Percentiles rank a stretch among this genome's conserved stretches.
Conservation (phyloP, 371 early-diverging fungal species). For the Choanephora cucurbitarum region DNA sequence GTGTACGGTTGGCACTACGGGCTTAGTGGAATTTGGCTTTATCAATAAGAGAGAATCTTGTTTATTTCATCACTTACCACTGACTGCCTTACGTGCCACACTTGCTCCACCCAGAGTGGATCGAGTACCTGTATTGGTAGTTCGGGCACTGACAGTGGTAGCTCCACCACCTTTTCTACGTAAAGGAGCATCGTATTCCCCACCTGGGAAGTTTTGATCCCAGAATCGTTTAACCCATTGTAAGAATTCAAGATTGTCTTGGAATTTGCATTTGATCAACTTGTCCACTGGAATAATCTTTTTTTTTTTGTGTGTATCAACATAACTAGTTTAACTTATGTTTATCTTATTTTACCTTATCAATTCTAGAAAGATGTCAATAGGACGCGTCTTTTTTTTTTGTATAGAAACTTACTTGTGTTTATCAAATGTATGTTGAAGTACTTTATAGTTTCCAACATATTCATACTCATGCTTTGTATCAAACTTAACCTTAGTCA, state of each 20-base stretch:
- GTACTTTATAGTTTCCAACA: constrained; percentile 86
- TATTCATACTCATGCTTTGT: constrained; percentile 94
- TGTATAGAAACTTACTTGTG: constrained; percentile 77
- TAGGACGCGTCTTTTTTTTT: too few species aligned
- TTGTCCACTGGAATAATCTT: constrained; percentile 83
- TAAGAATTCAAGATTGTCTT: constrained; percentile 95
- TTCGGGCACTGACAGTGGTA: constrained; percentile 6
- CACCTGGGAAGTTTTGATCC: constrained; percentile 83
- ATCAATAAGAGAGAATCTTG: too few species aligned
- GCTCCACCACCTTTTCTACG: constrained; percentile 61
- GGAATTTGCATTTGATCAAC: constrained; percentile 89
- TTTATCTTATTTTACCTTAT: too few species aligned
- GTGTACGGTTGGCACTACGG: constrained; percentile 28
- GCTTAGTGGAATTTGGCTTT: too few species aligned
- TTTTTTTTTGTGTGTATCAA: too few species aligned
- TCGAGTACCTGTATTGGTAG: constrained; percentile 23
- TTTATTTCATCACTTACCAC: too few species aligned
- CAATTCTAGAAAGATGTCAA: constrained; percentile 3
- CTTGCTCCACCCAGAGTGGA: constrained; percentile 27
- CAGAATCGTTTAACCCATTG: constrained; percentile 92
- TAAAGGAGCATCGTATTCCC: constrained; percentile 76
- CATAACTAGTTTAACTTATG: too few species aligned
- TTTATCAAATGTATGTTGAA: constrained; percentile 81
- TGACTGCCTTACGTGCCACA: constrained; percentile 19
- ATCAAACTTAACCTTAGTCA: constrained; percentile 86